Evolutionary conservation across 805 yeast genomes (phyloP), one percentile per base, ranked within the genome.

Genomic region (Cyberlindnera petersonii): DNA sequence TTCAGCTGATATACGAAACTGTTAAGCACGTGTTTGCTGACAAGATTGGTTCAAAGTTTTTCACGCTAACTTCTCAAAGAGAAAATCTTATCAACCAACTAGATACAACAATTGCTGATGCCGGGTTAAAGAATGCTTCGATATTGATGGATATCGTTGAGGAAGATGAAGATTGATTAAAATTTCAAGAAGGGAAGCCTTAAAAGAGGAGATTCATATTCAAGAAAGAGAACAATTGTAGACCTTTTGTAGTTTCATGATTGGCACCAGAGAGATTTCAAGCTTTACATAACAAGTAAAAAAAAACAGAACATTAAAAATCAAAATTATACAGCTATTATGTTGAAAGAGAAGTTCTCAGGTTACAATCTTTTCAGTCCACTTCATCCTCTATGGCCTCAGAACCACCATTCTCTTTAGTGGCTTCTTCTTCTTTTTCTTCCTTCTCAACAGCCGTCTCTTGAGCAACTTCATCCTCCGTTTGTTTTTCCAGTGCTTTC

Each of bases 81-180:
- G 71, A 72, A 51, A 72, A 82, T 61, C 54, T 94, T 53, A 55
- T 76, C 44, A 62, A 64, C 2, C 66, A 64, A 31, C 59, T 86
- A 29, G 76, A 77, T 24, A 48, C 63, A 44, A 74, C 86, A 2
- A 73, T 93, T 7, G 78, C 69, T 26, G 86, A 77, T 7, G 86
- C 93, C 1, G 89, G 88, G 1, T 70, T 93, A 47, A 76, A 79
- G 53, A 93, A 88, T 60, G 87, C 96, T 27, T 81, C 91, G 33
- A 63, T 50, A 6, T 35, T 53, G 11, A 39, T 52, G 24, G 58
- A 53, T 23, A 46, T 50, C 18, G 41, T 44, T 5, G 42, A 40
- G 4, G 46, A 48, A 4, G 45, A 40, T 15, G 42, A 33, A 7
- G 14, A 16, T 15, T 22, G 11, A 22, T 9, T 22, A 22, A 8